Evolutionary conservation across 1,284 basidiomycete genomes (phyloP).

Genomic region (Pseudozyma pruni): DNA sequence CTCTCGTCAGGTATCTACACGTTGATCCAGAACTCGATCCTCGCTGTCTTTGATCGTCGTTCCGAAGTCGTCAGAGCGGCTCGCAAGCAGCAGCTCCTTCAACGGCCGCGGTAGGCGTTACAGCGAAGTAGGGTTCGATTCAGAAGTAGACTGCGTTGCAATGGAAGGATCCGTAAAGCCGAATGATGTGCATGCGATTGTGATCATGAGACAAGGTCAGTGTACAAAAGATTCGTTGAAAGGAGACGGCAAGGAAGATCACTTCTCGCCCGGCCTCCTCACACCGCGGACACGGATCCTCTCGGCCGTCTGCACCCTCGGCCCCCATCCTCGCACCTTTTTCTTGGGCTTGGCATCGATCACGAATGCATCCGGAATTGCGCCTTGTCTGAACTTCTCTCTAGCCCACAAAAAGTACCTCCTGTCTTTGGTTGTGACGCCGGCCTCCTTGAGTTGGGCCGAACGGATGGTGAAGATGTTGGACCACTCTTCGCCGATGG

Average conservation of each 20-base stretch:
- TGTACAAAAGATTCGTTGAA: slow-evolving; percentile 14
- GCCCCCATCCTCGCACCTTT: slow-evolving; percentile 76
- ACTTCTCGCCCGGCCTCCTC: slow-evolving; percentile 61
- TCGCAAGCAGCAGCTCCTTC: slow-evolving; percentile 33
- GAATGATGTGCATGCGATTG: too few relatives aligned
- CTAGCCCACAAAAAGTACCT: slow-evolving; percentile 82
- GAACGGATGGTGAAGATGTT: slow-evolving; percentile 76
- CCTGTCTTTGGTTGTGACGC: slow-evolving; percentile 77
- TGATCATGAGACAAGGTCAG: too few relatives aligned
- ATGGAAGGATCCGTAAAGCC: too few relatives aligned
- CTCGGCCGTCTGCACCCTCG: slow-evolving; percentile 75
- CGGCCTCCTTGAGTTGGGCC: slow-evolving; percentile 74
- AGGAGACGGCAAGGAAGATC: background rate
- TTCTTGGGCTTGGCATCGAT: slow-evolving; percentile 77
- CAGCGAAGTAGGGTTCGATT: background rate
- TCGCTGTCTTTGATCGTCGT: slow-evolving; percentile 68
- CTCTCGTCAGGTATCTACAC: slow-evolving; percentile 82
- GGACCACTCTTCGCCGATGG: slow-evolving; percentile 73
- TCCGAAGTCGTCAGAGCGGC: slow-evolving; percentile 35
- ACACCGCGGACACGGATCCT: slow-evolving; percentile 69
- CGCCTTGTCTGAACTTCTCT: slow-evolving; percentile 77
- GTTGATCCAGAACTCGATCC: slow-evolving; percentile 79
- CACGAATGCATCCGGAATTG: slow-evolving; percentile 74
- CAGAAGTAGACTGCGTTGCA: background rate
- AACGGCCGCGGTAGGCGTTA: slow-evolving; percentile 3